Evolutionary conservation across 352 stramenopile genomes (phyloP), one percentile per base, ranked within the genome.

Genomic region (Peronospora farinosa): DNA sequence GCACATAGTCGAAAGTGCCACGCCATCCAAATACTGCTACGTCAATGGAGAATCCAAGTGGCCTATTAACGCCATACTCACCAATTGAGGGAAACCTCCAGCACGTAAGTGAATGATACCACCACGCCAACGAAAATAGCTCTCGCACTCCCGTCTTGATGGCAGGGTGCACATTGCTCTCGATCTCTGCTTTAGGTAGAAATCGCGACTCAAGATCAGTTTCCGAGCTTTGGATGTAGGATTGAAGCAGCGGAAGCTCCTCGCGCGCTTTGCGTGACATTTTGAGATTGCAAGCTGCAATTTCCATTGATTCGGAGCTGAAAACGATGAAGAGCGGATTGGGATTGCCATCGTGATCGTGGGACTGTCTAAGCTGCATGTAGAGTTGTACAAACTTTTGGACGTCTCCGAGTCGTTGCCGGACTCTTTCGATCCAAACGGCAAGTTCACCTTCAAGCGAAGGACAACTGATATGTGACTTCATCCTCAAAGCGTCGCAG

Each of bases 11-110:
- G 78, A 86, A 2, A 92, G 65, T 15, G 76, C 65, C 25, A 78
- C 78, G 10, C 63, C 80, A 52, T 82, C 78, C 6, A 92, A 56
- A 52, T 85, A 92, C 32, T 86, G 65, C 56, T 88, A 86, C 21
- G 71, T 84, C 31, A 74, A 40, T 0, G 71, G 69, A 30, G 80
- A 88, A 44, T 88, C 68, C 57, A 92, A 57, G 38, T 84, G 78
- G 4, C 80, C 80, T 27, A 87, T 78, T 5, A 92, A 50, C 35
- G 64, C 75, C 46, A 86, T 74, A 52, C 76, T 84, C 12, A 84
- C 68, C 12, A 88, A 53, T 5, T 68, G 70, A 0, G 80, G 80
- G 5, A 88, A 67, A 84, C 86, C 50, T 92, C 80, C 37, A 90
- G 62, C 38, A 86, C 64, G 33, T 84, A 86, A 16, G 75, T 86